Conservation (phyloP, 805 yeast species). For the Maudiozyma bulderi region DNA sequence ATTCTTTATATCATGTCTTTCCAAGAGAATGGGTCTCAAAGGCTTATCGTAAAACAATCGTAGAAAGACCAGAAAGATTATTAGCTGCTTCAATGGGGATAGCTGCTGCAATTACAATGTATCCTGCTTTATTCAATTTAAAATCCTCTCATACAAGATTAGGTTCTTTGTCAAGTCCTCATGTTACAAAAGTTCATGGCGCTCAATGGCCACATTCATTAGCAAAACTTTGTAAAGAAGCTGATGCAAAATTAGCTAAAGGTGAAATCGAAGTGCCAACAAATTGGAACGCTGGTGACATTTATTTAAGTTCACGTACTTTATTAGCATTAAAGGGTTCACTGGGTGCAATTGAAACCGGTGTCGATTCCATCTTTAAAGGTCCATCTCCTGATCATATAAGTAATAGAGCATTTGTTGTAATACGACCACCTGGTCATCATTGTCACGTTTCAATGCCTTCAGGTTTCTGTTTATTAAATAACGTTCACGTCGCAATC, state of each 20-base stretch:
- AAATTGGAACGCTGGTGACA: constrained; percentile 77
- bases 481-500: constrained; percentile 72
- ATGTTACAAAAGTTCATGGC: constrained; percentile 66
- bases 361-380: constrained; percentile 46
- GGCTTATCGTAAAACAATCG: constrained; percentile 54
- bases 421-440: constrained; percentile 78
- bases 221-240: constrained; percentile 46
- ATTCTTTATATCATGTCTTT: constrained; percentile 61
- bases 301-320: constrained; percentile 59
- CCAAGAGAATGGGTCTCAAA: constrained; percentile 71
- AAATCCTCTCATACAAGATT: constrained; percentile 32
- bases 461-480: constrained; percentile 72
- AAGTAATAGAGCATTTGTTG: constrained; percentile 47
- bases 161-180: constrained; percentile 44
- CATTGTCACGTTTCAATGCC: constrained; percentile 80
- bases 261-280: constrained; percentile 67
- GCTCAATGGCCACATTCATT: constrained; percentile 58
- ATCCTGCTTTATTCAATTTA: constrained; percentile 48
- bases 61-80: constrained; percentile 74
- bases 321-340: constrained; percentile 67
- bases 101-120: constrained; percentile 61
- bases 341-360: constrained; percentile 64
- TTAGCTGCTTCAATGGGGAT: constrained; percentile 72
- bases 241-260: constrained; percentile 43
- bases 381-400: constrained; percentile 28